Percentiles rank a stretch among this genome's conserved stretches.
Evolutionary conservation across 2,329 filamentous ascomycete species (phyloP).

Genomic region (Cadophora malorum): DNA sequence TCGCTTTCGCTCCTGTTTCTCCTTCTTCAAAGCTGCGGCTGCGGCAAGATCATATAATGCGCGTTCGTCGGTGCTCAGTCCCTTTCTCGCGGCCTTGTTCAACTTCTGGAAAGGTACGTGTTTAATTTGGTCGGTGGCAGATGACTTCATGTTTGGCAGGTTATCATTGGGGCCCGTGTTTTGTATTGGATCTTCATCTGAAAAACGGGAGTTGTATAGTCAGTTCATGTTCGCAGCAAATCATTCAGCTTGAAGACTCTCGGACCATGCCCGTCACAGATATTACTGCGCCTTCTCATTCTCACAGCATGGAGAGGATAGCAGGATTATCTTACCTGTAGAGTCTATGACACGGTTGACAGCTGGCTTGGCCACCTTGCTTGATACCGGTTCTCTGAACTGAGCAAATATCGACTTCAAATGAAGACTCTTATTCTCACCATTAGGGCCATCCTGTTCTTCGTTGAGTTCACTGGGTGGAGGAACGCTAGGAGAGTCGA

Average conservation of each 20-base stretch:
- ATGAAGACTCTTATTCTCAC: constrained; percentile 4
- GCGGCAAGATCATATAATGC: background rate
- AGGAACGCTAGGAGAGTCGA: background rate
- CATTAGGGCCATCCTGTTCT: constrained; percentile 1
- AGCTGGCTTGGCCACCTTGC: background rate
- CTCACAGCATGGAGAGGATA: background rate
- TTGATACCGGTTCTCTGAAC: background rate
- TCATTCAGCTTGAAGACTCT: background rate
- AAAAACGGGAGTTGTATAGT: background rate
- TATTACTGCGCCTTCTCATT: background rate
- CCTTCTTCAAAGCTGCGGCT: background rate
- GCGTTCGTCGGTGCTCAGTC: background rate
- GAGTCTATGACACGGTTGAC: background rate
- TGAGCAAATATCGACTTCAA: constrained; percentile 16
- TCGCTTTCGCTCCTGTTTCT: background rate
- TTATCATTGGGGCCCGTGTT: background rate
- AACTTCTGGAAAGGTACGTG: background rate
- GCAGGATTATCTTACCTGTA: background rate
- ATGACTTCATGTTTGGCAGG: background rate
- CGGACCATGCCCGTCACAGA: background rate
- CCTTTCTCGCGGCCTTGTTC: background rate
- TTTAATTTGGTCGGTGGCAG: background rate
- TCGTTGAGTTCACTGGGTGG: background rate
- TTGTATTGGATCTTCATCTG: background rate
- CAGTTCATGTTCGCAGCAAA: background rate